Percentiles rank a stretch among this genome's conserved stretches.
Conservation (phyloP, 2,329 filamentous ascomycete species). For the Aspergillus sp. region DNA sequence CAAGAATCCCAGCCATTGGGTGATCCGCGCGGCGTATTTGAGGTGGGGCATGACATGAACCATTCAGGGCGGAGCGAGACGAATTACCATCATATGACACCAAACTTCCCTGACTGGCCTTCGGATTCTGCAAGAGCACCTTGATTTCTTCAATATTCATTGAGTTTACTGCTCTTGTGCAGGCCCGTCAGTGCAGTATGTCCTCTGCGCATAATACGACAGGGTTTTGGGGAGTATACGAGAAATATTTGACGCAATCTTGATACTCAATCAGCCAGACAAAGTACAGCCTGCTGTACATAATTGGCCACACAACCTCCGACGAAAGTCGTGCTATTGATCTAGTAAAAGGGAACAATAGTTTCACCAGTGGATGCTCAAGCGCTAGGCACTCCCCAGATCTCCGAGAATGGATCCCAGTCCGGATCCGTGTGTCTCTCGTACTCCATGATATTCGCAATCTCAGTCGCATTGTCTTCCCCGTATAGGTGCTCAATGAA, state of each 20-base stretch:
- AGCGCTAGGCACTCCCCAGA: background rate
- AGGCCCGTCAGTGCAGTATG: background rate
- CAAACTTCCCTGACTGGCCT: background rate
- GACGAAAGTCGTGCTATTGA: background rate
- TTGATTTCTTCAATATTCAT: background rate
- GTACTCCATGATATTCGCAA: constrained; percentile 63
- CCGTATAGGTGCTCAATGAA: constrained; percentile 62
- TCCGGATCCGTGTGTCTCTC: constrained; percentile 56
- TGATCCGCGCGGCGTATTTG: background rate
- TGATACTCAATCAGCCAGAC: background rate
- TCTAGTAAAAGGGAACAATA: background rate
- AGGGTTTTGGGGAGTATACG: no score
- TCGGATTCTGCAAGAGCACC: background rate
- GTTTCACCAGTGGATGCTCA: background rate
- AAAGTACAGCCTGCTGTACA: background rate
- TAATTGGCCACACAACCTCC: background rate
- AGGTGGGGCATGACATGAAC: background rate
- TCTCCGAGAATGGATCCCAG: constrained; percentile 60
- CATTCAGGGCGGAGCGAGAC: background rate
- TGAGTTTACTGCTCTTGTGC: background rate
- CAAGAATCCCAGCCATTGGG: no score
- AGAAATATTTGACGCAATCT: no score
- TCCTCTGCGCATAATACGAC: background rate
- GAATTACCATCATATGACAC: background rate
- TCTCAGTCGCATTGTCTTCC: constrained; percentile 51